Percentiles rank a stretch among this genome's conserved stretches.
Evolutionary conservation across 2,329 filamentous ascomycete genomes (phyloP).

Genomic region (Blastomyces emzantsi): DNA sequence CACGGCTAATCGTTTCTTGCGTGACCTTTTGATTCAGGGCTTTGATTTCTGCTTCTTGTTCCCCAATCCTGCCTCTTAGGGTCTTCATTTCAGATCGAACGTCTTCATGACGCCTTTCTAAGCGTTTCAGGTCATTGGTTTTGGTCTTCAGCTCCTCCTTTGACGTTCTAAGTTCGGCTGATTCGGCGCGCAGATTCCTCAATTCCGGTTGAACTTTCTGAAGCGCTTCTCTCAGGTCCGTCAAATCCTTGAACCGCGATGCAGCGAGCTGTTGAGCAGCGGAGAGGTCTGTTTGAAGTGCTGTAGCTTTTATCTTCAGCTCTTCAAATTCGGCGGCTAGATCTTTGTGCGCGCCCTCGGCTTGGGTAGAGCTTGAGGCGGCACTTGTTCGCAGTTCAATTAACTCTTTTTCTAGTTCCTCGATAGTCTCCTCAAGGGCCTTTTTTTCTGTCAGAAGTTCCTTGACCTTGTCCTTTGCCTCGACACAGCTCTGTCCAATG

Average conservation of each 20-base stretch:
- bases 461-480: conserved; percentile 67
- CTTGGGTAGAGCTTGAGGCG: conserved; percentile 38
- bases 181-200: conserved; percentile 66
- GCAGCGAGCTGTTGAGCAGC: conserved; percentile 82
- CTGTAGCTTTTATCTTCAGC: conserved; percentile 59
- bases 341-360: conserved; percentile 44
- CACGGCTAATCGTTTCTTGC: conserved; percentile 60
- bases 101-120: conserved; percentile 77
- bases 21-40: conserved; percentile 68
- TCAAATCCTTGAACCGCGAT: conserved; percentile 77
- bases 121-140: conserved; percentile 56
- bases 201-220: conserved; percentile 83
- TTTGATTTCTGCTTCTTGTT: conserved; percentile 71
- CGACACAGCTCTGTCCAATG: conserved; percentile 75
- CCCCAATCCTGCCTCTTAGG: conserved; percentile 59
- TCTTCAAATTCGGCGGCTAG: conserved; percentile 59
- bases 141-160: conserved; percentile 65
- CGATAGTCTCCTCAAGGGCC: conserved; percentile 54
- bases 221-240: conserved; percentile 67
- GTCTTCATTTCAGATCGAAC: conserved; percentile 63
- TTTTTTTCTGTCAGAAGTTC: conserved; percentile 60
- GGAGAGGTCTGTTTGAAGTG: conserved; percentile 71
- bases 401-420: conserved; percentile 63
- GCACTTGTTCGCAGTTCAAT: conserved; percentile 44
- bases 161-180: conserved; percentile 59